These are phyloP conservation scores for Ganoderma lucidum DNA, from an alignment of 1,284 basidiomycete species.

Conservation along the genomic window DNA sequence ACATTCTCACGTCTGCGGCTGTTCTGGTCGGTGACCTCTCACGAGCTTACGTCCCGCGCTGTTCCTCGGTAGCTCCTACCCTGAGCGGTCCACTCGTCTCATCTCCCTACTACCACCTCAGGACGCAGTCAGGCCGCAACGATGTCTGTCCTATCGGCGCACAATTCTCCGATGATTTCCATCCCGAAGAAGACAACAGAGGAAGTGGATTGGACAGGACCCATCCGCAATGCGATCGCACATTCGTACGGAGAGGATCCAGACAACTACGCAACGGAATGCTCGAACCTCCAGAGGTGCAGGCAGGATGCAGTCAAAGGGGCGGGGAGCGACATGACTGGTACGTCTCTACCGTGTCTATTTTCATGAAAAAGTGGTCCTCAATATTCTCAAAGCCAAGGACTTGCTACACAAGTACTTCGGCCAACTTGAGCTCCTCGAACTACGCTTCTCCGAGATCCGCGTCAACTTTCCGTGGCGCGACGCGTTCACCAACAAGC, in stretches of 20 bases:
- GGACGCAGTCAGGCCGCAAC: neutral
- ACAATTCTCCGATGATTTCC: constrained; percentile 83
- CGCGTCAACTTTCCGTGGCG: constrained; percentile 96
- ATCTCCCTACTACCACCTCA: neutral
- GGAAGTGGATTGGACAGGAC: constrained; percentile 92
- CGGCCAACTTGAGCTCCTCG: constrained; percentile 97
- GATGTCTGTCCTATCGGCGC: constrained; percentile 56
- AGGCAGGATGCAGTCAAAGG: constrained; percentile 95
- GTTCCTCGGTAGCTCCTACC: neutral
- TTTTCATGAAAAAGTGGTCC: neutral
- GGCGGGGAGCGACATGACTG: constrained; percentile 92
- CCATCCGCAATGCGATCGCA: constrained; percentile 87
- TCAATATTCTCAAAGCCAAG: constrained; percentile 62
- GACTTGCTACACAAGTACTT: constrained; percentile 99
- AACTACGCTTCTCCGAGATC: constrained; percentile 96
- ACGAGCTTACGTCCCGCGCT: neutral
- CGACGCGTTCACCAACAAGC: constrained; percentile 95
- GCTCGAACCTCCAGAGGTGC: constrained; percentile 85
- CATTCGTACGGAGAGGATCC: constrained; percentile 96
- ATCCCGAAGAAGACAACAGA: constrained; percentile 83
- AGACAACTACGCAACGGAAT: constrained; percentile 87
- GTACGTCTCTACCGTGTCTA: constrained; percentile 51
- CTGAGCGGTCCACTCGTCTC: neutral
- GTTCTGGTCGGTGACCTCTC: neutral
- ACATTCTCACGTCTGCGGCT: constrained; percentile 2